Conservation (phyloP, 805 yeast genomes). For the Henningerozyma blattae region DNA sequence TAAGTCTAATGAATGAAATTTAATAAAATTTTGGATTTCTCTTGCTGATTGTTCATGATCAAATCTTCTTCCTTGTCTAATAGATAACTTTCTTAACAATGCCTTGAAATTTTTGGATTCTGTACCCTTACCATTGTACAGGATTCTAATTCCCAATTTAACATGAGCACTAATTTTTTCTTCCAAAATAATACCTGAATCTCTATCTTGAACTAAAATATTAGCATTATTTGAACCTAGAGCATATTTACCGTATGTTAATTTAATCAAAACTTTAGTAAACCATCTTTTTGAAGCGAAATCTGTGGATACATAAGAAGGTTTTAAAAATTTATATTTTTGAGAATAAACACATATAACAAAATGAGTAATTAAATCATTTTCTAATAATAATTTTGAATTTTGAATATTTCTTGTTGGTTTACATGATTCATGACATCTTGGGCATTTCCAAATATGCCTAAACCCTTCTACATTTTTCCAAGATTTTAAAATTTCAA, state of each 20-base stretch:
- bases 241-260: constrained; percentile 79
- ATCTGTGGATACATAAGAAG: constrained; percentile 64
- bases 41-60: constrained; percentile 55
- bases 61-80: constrained; percentile 76
- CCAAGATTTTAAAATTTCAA: constrained; percentile 35
- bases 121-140: constrained; percentile 63
- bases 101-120: constrained; percentile 46
- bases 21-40: constrained; percentile 66
- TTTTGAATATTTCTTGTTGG: constrained; percentile 32
- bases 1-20: constrained; percentile 71
- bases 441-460: constrained; percentile 63
- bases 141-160: constrained; percentile 71
- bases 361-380: constrained; percentile 73
- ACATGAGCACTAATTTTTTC: constrained; percentile 89
- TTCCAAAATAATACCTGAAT: constrained; percentile 79
- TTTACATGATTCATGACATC: constrained; percentile 54
- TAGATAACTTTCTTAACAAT: constrained; percentile 52
- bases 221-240: constrained; percentile 88
- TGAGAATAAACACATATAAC: constrained; percentile 76
- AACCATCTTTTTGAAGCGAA: constrained; percentile 87
- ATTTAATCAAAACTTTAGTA: constrained; percentile 64
- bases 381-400: constrained; percentile 24
- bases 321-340: constrained; percentile 46
- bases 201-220: constrained; percentile 84
- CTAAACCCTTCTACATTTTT: constrained; percentile 24